phyloP scores from a whole-genome alignment of 192 early-diverging fungal species.

The Podila verticillata region DNA sequence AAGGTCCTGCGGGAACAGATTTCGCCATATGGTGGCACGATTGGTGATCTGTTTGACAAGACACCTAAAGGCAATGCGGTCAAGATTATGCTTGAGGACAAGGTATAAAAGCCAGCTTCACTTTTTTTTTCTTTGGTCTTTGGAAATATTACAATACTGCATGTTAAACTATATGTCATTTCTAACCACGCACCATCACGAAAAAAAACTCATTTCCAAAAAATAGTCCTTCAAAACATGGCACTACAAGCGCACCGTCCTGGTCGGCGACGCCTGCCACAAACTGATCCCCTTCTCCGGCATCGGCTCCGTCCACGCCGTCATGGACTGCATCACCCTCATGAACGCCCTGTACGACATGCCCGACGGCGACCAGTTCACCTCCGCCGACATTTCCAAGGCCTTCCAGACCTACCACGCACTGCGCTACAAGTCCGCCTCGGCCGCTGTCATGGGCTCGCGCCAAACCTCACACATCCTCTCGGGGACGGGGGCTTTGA shows the following conservation, averaged over 20 bases:
- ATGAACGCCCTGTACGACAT: not conserved
- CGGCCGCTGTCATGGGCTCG: constrained; percentile 21
- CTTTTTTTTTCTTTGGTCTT: no score
- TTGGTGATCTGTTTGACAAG: constrained; percentile 27
- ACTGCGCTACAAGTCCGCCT: constrained; percentile 13
- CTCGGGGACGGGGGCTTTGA: not conserved
- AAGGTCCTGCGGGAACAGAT: constrained; percentile 20
- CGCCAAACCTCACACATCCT: not conserved
- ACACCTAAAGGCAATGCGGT: constrained; percentile 15
- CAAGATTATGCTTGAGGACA: constrained; percentile 30
- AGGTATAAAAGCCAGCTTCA: constrained; percentile 8
- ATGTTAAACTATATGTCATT: no score
- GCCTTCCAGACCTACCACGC: constrained; percentile 33
- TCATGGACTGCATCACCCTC: not conserved
- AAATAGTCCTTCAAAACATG: constrained; percentile 11
- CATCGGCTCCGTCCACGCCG: not conserved
- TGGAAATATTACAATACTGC: no score
- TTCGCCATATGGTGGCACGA: constrained; percentile 13
- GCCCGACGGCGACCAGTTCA: constrained; percentile 11
- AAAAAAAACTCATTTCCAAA: not conserved
- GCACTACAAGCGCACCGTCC: constrained; percentile 3
- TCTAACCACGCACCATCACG: no score
- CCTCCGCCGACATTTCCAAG: constrained; percentile 9
- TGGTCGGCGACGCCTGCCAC: constrained; percentile 17
- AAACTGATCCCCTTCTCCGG: constrained; percentile 10